Evolutionary conservation across 2,329 filamentous ascomycete species (phyloP).

Genomic region (Exophiala xenobiotica): DNA sequence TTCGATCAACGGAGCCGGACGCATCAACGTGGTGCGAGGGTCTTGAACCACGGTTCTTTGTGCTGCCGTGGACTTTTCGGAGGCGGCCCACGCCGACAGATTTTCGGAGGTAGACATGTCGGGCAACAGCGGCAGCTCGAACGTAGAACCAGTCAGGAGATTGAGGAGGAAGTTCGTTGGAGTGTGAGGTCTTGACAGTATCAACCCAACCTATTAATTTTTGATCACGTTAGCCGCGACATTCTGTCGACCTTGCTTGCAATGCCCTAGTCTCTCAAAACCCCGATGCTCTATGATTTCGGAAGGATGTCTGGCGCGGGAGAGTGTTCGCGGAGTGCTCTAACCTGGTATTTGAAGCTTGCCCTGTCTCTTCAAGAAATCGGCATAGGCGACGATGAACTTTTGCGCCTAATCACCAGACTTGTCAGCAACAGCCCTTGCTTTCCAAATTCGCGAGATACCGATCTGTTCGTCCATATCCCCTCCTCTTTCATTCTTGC

Average conservation of each 20-base stretch:
- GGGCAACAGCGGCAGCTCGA: conserved; percentile 90
- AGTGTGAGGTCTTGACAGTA: conserved; percentile 96
- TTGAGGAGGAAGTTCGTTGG: conserved; percentile 97
- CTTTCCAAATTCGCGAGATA: not conserved
- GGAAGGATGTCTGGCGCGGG: conserved; percentile 8
- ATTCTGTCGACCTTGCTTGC: not conserved
- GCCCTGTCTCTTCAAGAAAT: conserved; percentile 70
- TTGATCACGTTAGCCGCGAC: conserved; percentile 14
- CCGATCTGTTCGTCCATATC: not conserved
- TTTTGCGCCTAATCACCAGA: conserved; percentile 57
- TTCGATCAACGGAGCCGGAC: conserved; percentile 93
- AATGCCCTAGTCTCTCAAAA: not conserved
- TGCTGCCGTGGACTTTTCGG: conserved; percentile 90
- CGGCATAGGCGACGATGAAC: conserved; percentile 67
- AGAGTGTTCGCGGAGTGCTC: conserved; percentile 35
- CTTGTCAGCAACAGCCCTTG: conserved; percentile 14
- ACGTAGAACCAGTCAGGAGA: conserved; percentile 93
- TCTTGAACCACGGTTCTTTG: conserved; percentile 93
- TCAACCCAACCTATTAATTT: conserved; percentile 81
- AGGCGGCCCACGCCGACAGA: conserved; percentile 97
- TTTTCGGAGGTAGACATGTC: conserved; percentile 99
- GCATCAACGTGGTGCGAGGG: conserved; percentile 95
- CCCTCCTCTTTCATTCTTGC: conserved; percentile 13
- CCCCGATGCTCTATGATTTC: not conserved
- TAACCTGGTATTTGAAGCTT: conserved; percentile 68